phyloP scores from a whole-genome alignment of 805 yeast genomes.

The Myxozyma neglecta region DNA sequence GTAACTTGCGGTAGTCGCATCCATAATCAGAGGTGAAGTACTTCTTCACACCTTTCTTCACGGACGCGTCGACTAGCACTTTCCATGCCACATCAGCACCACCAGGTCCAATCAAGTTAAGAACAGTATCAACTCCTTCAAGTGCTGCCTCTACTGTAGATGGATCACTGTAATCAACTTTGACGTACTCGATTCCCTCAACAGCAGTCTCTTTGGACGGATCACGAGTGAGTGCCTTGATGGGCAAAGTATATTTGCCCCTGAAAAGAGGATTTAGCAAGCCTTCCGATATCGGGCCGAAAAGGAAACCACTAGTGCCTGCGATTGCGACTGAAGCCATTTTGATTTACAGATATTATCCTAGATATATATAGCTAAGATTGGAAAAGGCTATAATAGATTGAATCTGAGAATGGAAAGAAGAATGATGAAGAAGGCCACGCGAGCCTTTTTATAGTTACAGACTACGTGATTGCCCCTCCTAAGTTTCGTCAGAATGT shows the following conservation, averaged over 20 bases:
- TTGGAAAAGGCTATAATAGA: too few relatives aligned
- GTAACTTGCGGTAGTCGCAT: constrained; percentile 38
- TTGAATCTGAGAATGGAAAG: too few relatives aligned
- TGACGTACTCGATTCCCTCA: constrained; percentile 15
- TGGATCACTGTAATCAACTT: constrained; percentile 35
- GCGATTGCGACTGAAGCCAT: constrained; percentile 47
- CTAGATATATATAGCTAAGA: background rate
- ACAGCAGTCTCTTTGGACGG: constrained; percentile 34
- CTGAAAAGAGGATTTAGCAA: constrained; percentile 47
- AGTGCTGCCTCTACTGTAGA: constrained; percentile 38
- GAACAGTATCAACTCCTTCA: constrained; percentile 51
- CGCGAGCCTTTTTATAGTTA: too few relatives aligned
- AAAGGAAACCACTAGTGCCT: constrained; percentile 56
- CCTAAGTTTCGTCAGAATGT: too few relatives aligned
- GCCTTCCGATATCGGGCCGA: constrained; percentile 50
- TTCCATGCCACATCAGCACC: constrained; percentile 45
- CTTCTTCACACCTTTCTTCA: constrained; percentile 48
- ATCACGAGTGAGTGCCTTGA: constrained; percentile 52
- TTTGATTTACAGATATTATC: background rate
- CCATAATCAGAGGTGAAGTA: constrained; percentile 67
- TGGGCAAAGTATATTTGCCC: constrained; percentile 48
- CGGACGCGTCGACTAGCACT: constrained; percentile 40
- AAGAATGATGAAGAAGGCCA: too few relatives aligned
- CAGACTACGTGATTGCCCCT: too few relatives aligned
- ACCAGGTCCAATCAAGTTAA: constrained; percentile 48